Conservation (phyloP, 805 yeast genomes). For the Kuraishia ogatae region DNA sequence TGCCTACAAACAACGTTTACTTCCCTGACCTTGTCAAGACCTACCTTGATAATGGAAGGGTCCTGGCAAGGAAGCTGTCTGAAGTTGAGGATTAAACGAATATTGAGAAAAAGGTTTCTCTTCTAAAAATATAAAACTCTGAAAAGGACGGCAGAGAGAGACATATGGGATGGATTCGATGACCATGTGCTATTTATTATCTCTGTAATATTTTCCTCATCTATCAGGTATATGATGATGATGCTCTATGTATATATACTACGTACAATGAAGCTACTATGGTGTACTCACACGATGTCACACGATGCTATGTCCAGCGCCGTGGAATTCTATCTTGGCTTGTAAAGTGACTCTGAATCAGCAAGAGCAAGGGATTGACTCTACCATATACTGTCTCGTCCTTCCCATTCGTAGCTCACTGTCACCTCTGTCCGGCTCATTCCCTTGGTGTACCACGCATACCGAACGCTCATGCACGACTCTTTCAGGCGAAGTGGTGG, state of each 20-base stretch:
- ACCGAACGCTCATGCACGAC: neutral
- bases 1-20: conserved; percentile 28
- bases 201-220: neutral
- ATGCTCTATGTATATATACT: neutral
- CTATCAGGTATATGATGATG: neutral
- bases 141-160: neutral
- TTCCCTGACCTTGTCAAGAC: conserved; percentile 37
- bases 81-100: neutral
- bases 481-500: neutral
- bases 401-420: no score
- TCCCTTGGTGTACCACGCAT: no score
- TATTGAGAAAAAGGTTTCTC: neutral
- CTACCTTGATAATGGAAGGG: conserved; percentile 34
- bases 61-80: conserved; percentile 23
- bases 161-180: neutral
- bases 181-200: no score
- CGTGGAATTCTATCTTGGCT: no score
- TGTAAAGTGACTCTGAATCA: no score
- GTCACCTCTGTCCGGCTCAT: no score
- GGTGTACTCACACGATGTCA: no score
- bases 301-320: no score
- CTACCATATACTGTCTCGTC: no score
- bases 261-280: no score
- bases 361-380: no score
- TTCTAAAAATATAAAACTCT: no score